Evolutionary conservation across 768 basidiomycete genomes (phyloP).

Genomic region (Hypholoma fasciculare): DNA sequence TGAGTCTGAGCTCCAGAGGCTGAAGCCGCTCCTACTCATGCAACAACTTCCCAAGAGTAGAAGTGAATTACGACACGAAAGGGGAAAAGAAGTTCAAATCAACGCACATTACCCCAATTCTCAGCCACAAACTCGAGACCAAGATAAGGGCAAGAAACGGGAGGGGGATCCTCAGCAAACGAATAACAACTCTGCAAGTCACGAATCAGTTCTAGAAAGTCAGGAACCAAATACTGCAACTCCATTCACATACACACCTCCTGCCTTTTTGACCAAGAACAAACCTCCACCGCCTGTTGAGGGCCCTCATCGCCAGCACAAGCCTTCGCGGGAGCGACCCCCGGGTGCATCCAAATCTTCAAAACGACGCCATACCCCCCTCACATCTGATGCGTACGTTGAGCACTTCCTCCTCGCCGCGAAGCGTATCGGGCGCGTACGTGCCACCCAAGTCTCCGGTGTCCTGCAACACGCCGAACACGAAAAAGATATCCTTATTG

Average conservation of each 20-base stretch:
- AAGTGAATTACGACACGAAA: neutral
- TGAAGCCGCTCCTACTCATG: conserved; percentile 71
- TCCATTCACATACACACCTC: too few relatives aligned
- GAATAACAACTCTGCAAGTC: too few relatives aligned
- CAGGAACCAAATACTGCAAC: too few relatives aligned
- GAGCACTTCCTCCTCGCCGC: conserved; percentile 75
- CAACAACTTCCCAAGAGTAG: conserved; percentile 41
- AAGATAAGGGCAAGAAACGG: conserved; percentile 24
- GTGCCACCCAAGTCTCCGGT: conserved; percentile 57
- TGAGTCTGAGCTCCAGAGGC: conserved; percentile 62
- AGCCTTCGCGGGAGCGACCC: conserved; percentile 13
- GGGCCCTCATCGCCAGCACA: neutral
- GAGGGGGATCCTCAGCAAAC: conserved; percentile 6
- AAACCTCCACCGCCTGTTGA: too few relatives aligned
- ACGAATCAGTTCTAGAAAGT: too few relatives aligned
- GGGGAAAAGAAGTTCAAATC: too few relatives aligned
- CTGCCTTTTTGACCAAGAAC: too few relatives aligned
- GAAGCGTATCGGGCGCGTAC: conserved; percentile 63
- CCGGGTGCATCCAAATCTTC: conserved; percentile 3
- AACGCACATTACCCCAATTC: conserved; percentile 8
- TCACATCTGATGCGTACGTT: conserved; percentile 62
- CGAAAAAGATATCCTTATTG: conserved; percentile 35
- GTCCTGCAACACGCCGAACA: conserved; percentile 37
- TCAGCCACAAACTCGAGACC: neutral
- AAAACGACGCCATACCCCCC: conserved; percentile 22